A percentile compares a stretch with the other conserved stretches of the same genome.
Evolutionary conservation across 495 filamentous ascomycete species (phyloP).

Genomic region (Aspergillus coremiiformis): DNA sequence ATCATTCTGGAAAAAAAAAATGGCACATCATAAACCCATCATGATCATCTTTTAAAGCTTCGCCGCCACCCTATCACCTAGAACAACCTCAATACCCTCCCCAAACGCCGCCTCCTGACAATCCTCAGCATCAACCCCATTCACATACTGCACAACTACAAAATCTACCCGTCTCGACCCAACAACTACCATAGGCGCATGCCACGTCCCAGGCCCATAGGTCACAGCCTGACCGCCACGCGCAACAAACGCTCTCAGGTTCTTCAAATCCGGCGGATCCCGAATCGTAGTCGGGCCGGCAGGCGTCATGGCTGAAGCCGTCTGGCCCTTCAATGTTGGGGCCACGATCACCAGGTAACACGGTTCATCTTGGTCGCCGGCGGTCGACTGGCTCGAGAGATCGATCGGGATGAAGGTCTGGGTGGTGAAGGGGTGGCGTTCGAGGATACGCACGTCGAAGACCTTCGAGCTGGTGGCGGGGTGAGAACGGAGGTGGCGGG

Average conservation of each 20-base stretch:
- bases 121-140: constrained; percentile 78
- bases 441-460: constrained; percentile 70
- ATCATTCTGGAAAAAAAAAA: too few relatives aligned
- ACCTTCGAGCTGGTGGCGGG: constrained; percentile 20
- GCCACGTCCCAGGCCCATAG: constrained; percentile 89
- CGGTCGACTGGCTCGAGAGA: constrained; percentile 32
- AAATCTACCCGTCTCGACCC: constrained; percentile 66
- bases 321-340: constrained; percentile 47
- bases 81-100: constrained; percentile 30
- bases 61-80: constrained; percentile 26
- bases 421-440: constrained; percentile 88
- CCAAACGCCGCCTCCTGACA: constrained; percentile 71
- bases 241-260: constrained; percentile 71
- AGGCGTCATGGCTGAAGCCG: constrained; percentile 28
- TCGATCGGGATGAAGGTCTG: constrained; percentile 87
- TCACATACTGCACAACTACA: constrained; percentile 81
- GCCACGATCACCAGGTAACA: constrained; percentile 87
- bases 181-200: constrained; percentile 92
- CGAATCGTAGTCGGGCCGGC: constrained; percentile 24
- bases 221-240: constrained; percentile 79
- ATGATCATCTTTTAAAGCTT: constrained; percentile 16
- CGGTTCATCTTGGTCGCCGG: constrained; percentile 26
- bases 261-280: constrained; percentile 67
- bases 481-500: constrained; percentile 44
- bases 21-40: neutral